Evolutionary conservation across 805 yeast genomes (phyloP), one percentile per base, ranked within the genome.

Genomic region (Metschnikowia kunwiensis): DNA sequence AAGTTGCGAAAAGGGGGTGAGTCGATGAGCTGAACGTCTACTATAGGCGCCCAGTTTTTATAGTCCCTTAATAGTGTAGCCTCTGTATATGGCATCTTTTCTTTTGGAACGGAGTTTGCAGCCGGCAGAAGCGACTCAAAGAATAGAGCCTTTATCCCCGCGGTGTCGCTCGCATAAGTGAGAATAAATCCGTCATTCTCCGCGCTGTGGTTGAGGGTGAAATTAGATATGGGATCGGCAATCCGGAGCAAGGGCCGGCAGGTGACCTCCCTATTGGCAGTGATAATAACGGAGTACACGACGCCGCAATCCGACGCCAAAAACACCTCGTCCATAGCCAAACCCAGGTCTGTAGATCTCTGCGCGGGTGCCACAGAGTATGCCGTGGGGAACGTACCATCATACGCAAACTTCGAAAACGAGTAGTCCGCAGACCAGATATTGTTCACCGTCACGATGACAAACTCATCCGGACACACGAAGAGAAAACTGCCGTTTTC

Each of bases 41-140:
- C 40, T 1, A 73, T 34, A 0, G 78, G 78, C 0, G 77, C 61
- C 78, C 79, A 74, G 42, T 66, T 70, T 24, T 57, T 60, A 50
- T 60, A 66, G 35, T 58, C 66, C 2, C 49, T 48, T 2, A 58
- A 22, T 5, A 62, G 34, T 18, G 43, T 44, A 5, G 57, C 60
- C 19, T 36, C 46, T 16, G 57, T 57, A 30, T 51, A 60, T 1
- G 47, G 42, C 6, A 44, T 33, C 35, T 38, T 53, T 36, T 33
- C 32, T 3, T 11, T 17, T n/a, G 21, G 25, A 5, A 5, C 23
- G 20, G 30, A 5, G 5, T 14, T n/a, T 5, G 26, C 32, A 5
- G 22, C 27, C 10, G 36, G 13, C 19, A 34, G 24, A 6, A 40
- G 32, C 9, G 27, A 12, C 5, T 40, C 27, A 4, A 71, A 46